Percentiles rank a stretch among this genome's conserved stretches.
These are phyloP conservation scores for Lathyrus aphaca DNA, from an alignment of 306 rosid species.

Conservation along the genomic window DNA sequence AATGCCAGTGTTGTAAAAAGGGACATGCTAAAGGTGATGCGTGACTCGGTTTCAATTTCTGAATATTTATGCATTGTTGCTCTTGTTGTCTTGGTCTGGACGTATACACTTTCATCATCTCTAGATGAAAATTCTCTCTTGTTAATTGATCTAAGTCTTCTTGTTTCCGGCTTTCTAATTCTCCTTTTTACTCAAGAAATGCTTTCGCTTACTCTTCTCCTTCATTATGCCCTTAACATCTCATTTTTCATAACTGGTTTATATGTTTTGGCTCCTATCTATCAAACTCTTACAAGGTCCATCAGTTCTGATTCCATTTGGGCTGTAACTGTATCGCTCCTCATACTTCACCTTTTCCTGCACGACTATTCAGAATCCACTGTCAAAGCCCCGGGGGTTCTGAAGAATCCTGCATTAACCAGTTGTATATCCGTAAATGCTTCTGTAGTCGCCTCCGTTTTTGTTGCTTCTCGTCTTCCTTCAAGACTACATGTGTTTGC, in stretches of 20 bases:
- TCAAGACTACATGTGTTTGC: conserved; percentile 86
- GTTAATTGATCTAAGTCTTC: conserved; percentile 70
- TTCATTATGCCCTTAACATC: conserved; percentile 71
- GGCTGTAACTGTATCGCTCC: conserved; percentile 70
- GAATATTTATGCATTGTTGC: conserved; percentile 85
- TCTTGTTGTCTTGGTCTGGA: conserved; percentile 87
- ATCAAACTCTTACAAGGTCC: conserved; percentile 88
- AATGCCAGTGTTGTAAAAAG: conserved; percentile 88
- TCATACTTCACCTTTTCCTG: conserved; percentile 80
- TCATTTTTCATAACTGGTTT: conserved; percentile 73
- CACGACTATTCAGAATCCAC: conserved; percentile 94
- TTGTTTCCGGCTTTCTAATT: conserved; percentile 68
- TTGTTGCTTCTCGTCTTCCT: conserved; percentile 83
- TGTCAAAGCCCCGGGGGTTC: conserved; percentile 59
- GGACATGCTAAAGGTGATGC: conserved; percentile 84
- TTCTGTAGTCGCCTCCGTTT: conserved; percentile 87
- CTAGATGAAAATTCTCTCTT: conserved; percentile 75
- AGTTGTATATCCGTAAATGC: conserved; percentile 89
- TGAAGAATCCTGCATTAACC: conserved; percentile 69
- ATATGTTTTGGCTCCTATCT: conserved; percentile 86
- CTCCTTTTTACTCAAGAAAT: conserved; percentile 81
- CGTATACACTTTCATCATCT: conserved; percentile 66
- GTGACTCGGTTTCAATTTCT: conserved; percentile 81
- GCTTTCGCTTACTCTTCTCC: conserved; percentile 69
- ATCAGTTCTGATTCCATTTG: conserved; percentile 92